Percentiles rank a stretch among this genome's conserved stretches.
phyloP scores from a whole-genome alignment of 805 yeast genomes.

The Cyberlindnera veronae region DNA sequence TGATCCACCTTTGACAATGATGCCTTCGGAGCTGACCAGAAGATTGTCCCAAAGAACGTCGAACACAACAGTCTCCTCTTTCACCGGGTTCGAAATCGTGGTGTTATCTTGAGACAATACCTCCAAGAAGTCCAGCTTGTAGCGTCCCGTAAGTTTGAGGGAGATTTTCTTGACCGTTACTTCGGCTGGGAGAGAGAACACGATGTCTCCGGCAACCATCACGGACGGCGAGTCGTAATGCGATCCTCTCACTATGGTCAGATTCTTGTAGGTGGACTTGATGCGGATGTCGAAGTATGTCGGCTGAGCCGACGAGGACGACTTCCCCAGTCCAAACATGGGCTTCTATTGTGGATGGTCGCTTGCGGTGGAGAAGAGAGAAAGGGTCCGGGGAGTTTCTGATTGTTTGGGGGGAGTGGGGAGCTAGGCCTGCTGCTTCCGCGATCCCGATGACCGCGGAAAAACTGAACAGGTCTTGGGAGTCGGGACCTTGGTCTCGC shows the following conservation, averaged over 20 bases:
- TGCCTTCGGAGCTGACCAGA: slow-evolving; percentile 31
- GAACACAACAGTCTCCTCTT: slow-evolving; percentile 55
- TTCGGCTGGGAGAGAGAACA: slow-evolving; percentile 67
- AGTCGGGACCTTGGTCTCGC: no score
- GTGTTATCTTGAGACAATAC: slow-evolving; percentile 38
- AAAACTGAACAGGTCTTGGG: no score
- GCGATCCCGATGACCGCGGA: no score
- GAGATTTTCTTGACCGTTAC: slow-evolving; percentile 57
- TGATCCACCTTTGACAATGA: slow-evolving; percentile 7
- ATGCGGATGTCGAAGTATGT: slow-evolving; percentile 21
- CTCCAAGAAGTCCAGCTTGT: slow-evolving; percentile 56
- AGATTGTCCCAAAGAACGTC: slow-evolving; percentile 74
- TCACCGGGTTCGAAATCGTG: slow-evolving; percentile 37
- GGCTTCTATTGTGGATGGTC: no score
- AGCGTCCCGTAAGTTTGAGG: slow-evolving; percentile 58
- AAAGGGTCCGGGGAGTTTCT: no score
- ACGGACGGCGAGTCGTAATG: slow-evolving; percentile 73
- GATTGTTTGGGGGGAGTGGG: no score
- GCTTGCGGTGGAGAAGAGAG: no score
- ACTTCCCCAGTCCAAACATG: slow-evolving; percentile 26
- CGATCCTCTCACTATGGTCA: slow-evolving; percentile 71
- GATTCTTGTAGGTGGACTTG: slow-evolving; percentile 47
- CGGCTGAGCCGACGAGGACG: slow-evolving; percentile 13
- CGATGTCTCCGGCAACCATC: slow-evolving; percentile 70
- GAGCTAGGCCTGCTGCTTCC: no score